Evolutionary conservation across 768 basidiomycete genomes (phyloP).

Genomic region (Daedalea quercina): DNA sequence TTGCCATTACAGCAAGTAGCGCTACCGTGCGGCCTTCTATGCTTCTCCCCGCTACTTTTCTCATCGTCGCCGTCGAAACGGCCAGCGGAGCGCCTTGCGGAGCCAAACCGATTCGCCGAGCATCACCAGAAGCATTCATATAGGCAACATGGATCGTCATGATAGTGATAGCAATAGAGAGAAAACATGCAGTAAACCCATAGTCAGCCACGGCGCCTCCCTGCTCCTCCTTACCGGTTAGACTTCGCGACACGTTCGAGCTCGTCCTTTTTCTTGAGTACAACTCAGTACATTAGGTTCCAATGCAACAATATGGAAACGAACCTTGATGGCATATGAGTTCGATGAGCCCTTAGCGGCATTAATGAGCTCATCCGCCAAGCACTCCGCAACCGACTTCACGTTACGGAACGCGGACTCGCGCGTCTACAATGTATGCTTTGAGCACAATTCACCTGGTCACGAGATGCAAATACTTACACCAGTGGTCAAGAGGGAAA

Average conservation of each 20-base stretch:
- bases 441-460: not conserved
- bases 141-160: conserved; percentile 25
- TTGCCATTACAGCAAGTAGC: too few species aligned
- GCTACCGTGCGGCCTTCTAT: too few species aligned
- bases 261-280: conserved; percentile 95
- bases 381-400: conserved; percentile 97
- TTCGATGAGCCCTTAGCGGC: conserved; percentile 99
- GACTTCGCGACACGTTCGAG: conserved; percentile 99
- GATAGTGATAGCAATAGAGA: conserved; percentile 12
- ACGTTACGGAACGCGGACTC: conserved; percentile 99
- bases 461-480: conserved; percentile 42
- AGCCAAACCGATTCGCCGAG: conserved; percentile 5
- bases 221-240: conserved; percentile 71
- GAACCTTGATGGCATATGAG: conserved; percentile 98
- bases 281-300: too few species aligned
- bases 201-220: conserved; percentile 12
- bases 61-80: too few species aligned
- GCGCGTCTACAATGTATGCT: conserved; percentile 62
- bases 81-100: too few species aligned
- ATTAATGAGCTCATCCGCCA: conserved; percentile 99
- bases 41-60: too few species aligned
- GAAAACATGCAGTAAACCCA: conserved; percentile 18
- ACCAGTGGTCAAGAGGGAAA: conserved; percentile 91
- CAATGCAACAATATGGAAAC: conserved; percentile 12
- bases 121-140: conserved; percentile 22